phyloP scores from a whole-genome alignment of 148 eudicot species.

The Nepenthes gracilis region DNA sequence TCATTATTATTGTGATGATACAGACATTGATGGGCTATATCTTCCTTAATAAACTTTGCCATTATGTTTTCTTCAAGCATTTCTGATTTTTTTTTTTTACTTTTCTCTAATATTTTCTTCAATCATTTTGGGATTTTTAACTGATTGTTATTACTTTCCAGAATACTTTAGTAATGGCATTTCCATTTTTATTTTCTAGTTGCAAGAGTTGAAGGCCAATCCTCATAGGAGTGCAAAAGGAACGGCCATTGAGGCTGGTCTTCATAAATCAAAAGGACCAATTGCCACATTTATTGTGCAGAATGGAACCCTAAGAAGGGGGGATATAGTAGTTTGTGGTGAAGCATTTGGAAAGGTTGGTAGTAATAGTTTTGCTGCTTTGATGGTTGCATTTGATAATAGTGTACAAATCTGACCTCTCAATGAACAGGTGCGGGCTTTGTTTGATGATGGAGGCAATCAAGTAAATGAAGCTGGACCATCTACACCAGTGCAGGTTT shows the following conservation, averaged over 20 bases:
- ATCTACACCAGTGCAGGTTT: constrained; percentile 91
- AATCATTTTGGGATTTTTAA: background rate
- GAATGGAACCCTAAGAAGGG: constrained; percentile 87
- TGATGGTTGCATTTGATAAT: background rate
- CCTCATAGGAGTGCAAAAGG: constrained; percentile 90
- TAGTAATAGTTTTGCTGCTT: constrained; percentile 2
- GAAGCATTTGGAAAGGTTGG: constrained; percentile 97
- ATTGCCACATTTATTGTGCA: constrained; percentile 91
- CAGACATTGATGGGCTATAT: no score
- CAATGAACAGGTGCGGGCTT: constrained; percentile 62
- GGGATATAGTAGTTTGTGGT: constrained; percentile 80
- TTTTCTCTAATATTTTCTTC: no score
- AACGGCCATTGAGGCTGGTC: constrained; percentile 93
- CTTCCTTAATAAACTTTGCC: no score
- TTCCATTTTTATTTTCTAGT: constrained; percentile 19
- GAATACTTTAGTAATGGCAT: background rate
- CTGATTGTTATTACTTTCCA: background rate
- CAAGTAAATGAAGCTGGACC: constrained; percentile 90
- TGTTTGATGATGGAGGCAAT: constrained; percentile 82
- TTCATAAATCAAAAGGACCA: constrained; percentile 88
- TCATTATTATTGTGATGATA: no score
- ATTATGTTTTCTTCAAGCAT: background rate
- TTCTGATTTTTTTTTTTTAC: constrained; percentile 3
- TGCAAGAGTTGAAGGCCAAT: constrained; percentile 98
- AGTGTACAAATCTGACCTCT: constrained; percentile 3